Conservation (phyloP, 177 flowering plant species). For the Tripterygium wilfordii region DNA sequence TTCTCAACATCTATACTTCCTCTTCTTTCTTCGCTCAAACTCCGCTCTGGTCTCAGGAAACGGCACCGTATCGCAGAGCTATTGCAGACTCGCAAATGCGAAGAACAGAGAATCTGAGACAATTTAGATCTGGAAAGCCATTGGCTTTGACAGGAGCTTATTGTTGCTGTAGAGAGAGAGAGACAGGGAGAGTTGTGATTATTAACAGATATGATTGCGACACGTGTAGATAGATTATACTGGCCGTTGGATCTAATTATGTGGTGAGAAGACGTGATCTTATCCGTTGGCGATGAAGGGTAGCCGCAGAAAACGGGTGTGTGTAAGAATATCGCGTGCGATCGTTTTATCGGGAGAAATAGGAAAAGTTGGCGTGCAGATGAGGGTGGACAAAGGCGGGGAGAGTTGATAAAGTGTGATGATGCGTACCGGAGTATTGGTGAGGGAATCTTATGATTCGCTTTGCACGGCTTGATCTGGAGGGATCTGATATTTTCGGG, state of each 20-base stretch:
- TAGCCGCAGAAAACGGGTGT: constrained; percentile 42
- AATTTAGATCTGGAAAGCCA: constrained; percentile 31
- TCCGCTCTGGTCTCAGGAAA: too few relatives aligned
- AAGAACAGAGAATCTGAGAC: too few relatives aligned
- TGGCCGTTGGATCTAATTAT: constrained; percentile 28
- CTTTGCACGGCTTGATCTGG: constrained; percentile 42
- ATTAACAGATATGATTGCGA: constrained; percentile 3
- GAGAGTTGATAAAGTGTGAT: constrained; percentile 8
- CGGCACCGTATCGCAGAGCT: too few relatives aligned
- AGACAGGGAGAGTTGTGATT: constrained; percentile 13
- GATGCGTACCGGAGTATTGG: constrained; percentile 14
- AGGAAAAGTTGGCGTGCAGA: constrained; percentile 8
- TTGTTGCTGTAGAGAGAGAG: constrained; percentile 7
- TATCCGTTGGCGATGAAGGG: constrained; percentile 29
- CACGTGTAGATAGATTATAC: constrained; percentile 9
- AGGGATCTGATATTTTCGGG: constrained; percentile 18
- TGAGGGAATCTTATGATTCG: constrained; percentile 39
- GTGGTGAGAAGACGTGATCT: constrained; percentile 16
- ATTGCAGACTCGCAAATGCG: too few relatives aligned
- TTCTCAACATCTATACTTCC: constrained; percentile 10
- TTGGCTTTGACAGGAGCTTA: constrained; percentile 15
- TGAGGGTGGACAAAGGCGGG: background rate
- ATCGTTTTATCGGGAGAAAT: background rate
- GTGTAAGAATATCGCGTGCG: constrained; percentile 1
- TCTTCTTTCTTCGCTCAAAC: too few relatives aligned